Base-by-base conservation (phyloP, 2,329 filamentous ascomycete species). In the Penicillium vulpinum region DNA sequence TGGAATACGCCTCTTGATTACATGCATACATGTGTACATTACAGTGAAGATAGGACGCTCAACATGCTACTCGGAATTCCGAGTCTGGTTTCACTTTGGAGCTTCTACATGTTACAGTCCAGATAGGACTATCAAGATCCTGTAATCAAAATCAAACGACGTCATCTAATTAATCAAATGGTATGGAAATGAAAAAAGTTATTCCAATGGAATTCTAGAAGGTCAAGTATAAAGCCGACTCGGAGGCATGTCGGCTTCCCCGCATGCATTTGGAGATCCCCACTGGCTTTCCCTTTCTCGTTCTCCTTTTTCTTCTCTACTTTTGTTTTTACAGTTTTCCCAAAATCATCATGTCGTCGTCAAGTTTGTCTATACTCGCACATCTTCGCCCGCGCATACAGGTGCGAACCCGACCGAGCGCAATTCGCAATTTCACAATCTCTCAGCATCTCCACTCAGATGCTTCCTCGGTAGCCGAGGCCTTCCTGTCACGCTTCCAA, bases 401-500 rank as follows among this genome's bases (percentile, higher is more conserved):
- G 9, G 15, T 21, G 35, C 51, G 36, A 40, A 15, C 16, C 33
- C 54, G 33, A 51, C 40, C 47, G 21, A 24, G 40, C 18, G 24
- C 38, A 16, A 45, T 31, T 29, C 57, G 60, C 35, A 56, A 26
- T 43, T 60, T 60, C 45, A 41, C 54, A 21, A 56, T 39, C 22
- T 41, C 51, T 22, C 45, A 26, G 24, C 43, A 40, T 57, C 45
- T 57, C 45, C 48, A 24, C 41, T 60, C 62, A 62, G 47, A 66
- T 61, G 36, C 70, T 68, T 38, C 71, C 21, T 60, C 69, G 38
- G 66, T 76, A 54, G 76, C 77, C 6, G 60, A 70, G 15, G 67
- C 71, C 41, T 81, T 81, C 62, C 71, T 80, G 18, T 66, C 70
- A 7, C 74, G 73, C 50, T 77, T 77, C 47, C 74, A 77, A 54